A percentile compares a stretch with the other conserved stretches of the same genome.
Conservation (phyloP, 2,329 filamentous ascomycete genomes). For the Akanthomyces lecanii region DNA sequence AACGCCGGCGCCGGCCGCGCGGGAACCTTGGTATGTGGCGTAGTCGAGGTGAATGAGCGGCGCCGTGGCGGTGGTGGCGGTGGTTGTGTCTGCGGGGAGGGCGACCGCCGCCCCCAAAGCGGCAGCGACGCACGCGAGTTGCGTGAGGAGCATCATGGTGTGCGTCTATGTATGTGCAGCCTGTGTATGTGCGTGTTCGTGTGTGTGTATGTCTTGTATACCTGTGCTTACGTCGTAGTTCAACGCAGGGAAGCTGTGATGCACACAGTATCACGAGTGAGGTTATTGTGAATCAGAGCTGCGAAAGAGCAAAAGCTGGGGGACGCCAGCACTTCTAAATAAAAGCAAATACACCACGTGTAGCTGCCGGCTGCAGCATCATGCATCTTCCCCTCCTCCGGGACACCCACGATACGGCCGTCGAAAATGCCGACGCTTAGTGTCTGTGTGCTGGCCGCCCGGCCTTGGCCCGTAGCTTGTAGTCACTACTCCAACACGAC, state of each 20-base stretch:
- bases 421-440: too few relatives aligned
- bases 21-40: constrained; percentile 39
- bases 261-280: too few relatives aligned
- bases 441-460: too few relatives aligned
- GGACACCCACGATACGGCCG: too few relatives aligned
- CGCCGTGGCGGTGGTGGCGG: not conserved
- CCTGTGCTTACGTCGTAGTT: not conserved
- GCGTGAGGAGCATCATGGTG: not conserved
- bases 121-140: not conserved
- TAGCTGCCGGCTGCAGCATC: too few relatives aligned
- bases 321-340: too few relatives aligned
- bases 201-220: not conserved
- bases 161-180: not conserved
- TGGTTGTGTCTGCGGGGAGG: not conserved
- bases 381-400: too few relatives aligned
- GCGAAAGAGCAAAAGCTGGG: too few relatives aligned
- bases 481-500: too few relatives aligned
- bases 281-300: too few relatives aligned
- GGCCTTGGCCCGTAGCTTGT: too few relatives aligned
- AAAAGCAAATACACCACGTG: too few relatives aligned
- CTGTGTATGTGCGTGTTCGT: not conserved
- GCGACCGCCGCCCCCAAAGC: not conserved
- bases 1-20: constrained; percentile 34
- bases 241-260: not conserved
- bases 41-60: constrained; percentile 39